A percentile compares a stretch with the other conserved stretches of the same genome.
These are phyloP conservation scores for Penicillium brasilianum DNA, from an alignment of 2,329 filamentous ascomycete genomes.

Conservation along the genomic window DNA sequence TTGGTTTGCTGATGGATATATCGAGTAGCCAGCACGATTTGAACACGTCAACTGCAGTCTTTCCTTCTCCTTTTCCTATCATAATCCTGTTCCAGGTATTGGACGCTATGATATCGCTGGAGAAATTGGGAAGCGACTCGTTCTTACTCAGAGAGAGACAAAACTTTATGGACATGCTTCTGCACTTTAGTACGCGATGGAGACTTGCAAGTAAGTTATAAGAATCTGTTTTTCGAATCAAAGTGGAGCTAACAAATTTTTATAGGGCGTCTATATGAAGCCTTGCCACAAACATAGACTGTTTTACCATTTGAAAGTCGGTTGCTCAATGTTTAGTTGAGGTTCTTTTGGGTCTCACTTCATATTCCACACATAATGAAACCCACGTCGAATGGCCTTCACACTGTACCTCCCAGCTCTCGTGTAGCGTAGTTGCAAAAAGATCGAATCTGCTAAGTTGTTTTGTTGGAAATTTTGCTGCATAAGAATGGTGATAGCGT, in stretches of 20 bases:
- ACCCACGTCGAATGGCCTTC: too few species aligned
- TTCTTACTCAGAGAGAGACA: neutral
- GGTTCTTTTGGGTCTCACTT: too few species aligned
- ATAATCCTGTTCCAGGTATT: neutral
- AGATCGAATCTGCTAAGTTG: too few species aligned
- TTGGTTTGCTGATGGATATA: neutral
- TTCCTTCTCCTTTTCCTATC: neutral
- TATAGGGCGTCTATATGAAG: neutral
- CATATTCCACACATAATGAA: too few species aligned
- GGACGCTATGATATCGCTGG: neutral
- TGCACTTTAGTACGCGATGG: neutral
- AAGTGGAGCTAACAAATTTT: neutral
- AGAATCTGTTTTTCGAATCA: neutral
- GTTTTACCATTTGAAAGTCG: too few species aligned
- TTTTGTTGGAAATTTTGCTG: too few species aligned
- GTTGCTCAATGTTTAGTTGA: too few species aligned
- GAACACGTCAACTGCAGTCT: neutral
- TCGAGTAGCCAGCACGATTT: neutral
- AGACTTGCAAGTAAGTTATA: neutral
- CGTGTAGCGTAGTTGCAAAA: too few species aligned
- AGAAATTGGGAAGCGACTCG: neutral
- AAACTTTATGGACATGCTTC: neutral
- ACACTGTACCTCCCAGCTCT: too few species aligned
- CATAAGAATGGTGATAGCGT: too few species aligned
- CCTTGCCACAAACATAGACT: neutral